Evolutionary conservation across 345 rosid genomes (phyloP), one percentile per base, ranked within the genome.

Genomic region (Salix udensis): DNA sequence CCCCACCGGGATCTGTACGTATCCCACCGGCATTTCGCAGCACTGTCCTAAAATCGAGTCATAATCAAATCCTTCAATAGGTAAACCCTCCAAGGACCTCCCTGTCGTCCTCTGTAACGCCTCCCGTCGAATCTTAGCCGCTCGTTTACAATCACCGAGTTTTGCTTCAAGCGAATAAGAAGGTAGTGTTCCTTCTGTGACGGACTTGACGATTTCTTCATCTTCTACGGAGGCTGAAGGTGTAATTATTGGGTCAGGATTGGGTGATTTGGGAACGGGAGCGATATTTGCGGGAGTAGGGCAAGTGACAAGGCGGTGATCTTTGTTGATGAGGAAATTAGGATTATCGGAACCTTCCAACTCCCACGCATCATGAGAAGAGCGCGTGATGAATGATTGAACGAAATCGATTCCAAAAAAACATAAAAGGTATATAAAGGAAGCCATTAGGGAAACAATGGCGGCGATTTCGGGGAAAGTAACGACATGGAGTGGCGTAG

Each of bases 21-120:
- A 93, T 0, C 99, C 99, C 0, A 93, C 89, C 15, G 98, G 99
- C 98, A 93, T 93, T 87, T 96, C 99, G 61, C 99, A 96, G 81
- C 99, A 96, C 84, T 92, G 98, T 18, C 96, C 97, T 76, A 95
- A 80, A n/a, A 93, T 88, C 2, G 96, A 88, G 8, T 85, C 89
- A 78, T 93, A 95, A 76, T 92, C 92, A 65, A 96, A 92, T 9
- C 98, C 99, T 15, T 93, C 92, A 46, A 89, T 55, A 3, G 98
- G 97, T 42, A 96, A 74, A 9, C 97, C 99, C 67, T 86, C 83
- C 4, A 96, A 61, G 15, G 98, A 89, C 78, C 93, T 86, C 68
- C 97, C 97, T 0, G 89, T 89, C 31, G 75, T 65, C 88, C 91
- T 92, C 88, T 93, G 97, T 66, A 93, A 67, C 9, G 97, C 94